A percentile compares a stretch with the other conserved stretches of the same genome.
Evolutionary conservation across 176 grass and related monocot genomes (phyloP).

Genomic region (Lolium rigidum): DNA sequence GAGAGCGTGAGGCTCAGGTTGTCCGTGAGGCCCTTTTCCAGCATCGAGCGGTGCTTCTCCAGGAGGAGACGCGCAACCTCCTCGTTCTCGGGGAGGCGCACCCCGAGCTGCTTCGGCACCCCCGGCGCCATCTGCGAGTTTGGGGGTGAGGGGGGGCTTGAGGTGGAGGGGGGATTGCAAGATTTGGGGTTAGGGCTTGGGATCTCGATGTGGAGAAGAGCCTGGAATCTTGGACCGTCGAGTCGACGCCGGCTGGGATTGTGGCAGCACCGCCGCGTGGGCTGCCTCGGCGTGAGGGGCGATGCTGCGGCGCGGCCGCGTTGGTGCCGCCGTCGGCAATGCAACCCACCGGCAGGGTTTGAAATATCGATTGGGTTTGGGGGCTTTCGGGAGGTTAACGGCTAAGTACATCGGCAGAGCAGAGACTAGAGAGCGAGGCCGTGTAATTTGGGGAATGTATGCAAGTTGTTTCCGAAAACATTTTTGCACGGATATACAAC

Average conservation of each 20-base stretch:
- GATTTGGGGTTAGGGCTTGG: slow-evolving; percentile 2
- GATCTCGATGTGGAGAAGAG: not conserved
- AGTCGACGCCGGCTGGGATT: not conserved
- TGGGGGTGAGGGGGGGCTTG: not conserved
- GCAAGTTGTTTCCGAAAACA: too few species aligned
- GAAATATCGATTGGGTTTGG: not conserved
- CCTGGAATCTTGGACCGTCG: slow-evolving; percentile 9
- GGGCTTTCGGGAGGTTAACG: slow-evolving; percentile 16
- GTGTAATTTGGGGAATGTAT: too few species aligned
- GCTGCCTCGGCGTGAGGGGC: not conserved
- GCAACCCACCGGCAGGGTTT: not conserved
- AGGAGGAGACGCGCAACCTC: slow-evolving; percentile 56
- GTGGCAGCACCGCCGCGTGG: not conserved
- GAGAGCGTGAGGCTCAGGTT: slow-evolving; percentile 64
- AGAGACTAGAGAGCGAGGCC: too few species aligned
- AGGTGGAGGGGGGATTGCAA: not conserved
- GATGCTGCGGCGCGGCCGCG: not conserved
- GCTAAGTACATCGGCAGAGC: not conserved
- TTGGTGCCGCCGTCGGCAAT: not conserved
- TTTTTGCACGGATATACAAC: too few species aligned
- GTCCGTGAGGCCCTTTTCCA: slow-evolving; percentile 54
- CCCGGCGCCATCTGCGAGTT: slow-evolving; percentile 32
- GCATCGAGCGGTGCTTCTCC: slow-evolving; percentile 77
- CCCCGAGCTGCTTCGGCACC: slow-evolving; percentile 45
- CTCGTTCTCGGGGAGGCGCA: slow-evolving; percentile 75